These are phyloP conservation scores for Scheffersomyces cryptocercus DNA, from an alignment of 1,139 yeast genomes.

Conservation along the genomic window DNA sequence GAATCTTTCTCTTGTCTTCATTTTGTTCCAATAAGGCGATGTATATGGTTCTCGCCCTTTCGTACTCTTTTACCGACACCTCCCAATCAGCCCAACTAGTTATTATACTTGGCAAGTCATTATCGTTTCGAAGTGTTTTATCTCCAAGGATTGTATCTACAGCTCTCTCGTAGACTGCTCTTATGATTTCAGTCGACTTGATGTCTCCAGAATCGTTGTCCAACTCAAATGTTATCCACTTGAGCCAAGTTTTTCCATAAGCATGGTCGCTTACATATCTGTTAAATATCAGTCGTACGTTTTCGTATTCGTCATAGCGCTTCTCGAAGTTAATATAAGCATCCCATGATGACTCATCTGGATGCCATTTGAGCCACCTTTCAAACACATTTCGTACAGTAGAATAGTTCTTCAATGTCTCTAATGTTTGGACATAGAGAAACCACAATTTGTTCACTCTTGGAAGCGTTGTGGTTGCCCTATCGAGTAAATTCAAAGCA, in stretches of 20 bases:
- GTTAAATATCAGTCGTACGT: conserved; percentile 58
- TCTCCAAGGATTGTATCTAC: conserved; percentile 50
- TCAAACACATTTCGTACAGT: conserved; percentile 70
- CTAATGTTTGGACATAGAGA: conserved; percentile 79
- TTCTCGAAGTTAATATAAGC: conserved; percentile 73
- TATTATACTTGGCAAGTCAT: conserved; percentile 27
- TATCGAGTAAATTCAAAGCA: conserved; percentile 80
- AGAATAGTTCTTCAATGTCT: conserved; percentile 63
- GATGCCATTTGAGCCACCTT: conserved; percentile 81
- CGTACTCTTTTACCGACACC: conserved; percentile 57
- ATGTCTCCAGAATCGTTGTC: neutral
- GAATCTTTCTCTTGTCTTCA: conserved; percentile 8
- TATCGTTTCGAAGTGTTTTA: conserved; percentile 14
- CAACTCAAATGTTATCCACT: conserved; percentile 41
- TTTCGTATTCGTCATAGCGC: conserved; percentile 59
- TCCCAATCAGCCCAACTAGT: conserved; percentile 76
- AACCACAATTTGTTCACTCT: conserved; percentile 86
- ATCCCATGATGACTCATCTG: conserved; percentile 67
- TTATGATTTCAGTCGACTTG: conserved; percentile 36
- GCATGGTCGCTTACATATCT: conserved; percentile 60
- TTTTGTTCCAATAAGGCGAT: conserved; percentile 47
- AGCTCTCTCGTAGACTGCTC: conserved; percentile 70
- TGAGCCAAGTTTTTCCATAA: conserved; percentile 59
- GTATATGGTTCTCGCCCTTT: conserved; percentile 67
- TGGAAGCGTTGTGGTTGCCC: conserved; percentile 77